Evolutionary conservation across 2,329 filamentous ascomycete species (phyloP), one percentile per base, ranked within the genome.

Genomic region (Chalaropsis ovoidea): DNA sequence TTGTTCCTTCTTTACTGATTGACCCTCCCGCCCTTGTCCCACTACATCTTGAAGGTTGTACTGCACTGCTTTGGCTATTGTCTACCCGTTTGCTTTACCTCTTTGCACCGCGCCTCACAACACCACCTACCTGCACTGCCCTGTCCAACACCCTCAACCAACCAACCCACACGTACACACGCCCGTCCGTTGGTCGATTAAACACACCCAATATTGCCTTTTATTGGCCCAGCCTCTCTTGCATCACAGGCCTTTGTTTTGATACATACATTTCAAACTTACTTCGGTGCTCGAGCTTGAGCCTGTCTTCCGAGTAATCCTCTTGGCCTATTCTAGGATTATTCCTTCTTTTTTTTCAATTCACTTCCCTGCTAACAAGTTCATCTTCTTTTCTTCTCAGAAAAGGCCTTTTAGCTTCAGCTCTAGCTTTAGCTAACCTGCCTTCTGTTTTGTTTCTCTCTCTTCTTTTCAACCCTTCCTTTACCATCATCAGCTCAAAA

Each of bases 401-500:
- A 56, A 58, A 35, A 7, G 54, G 17, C 54, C 2, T 39, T 39
- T 58, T 58, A 35, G 54, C 54, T 58, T 58, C 31, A 35, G 54
- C 54, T 58, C 24, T 39, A 39, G 54, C 54, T 58, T 10, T 58
- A 58, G 54, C 54, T 58, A 35, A 19, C 24, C n/a, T 22, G 54
- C 43, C n/a, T 19, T 47, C 15, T 47, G 43, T 19, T 47, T 56
- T 56, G 52, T 56, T 35, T 56, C 52, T 31, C 42, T 7, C 43
- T 6, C 3, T 19, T 6, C 3, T 19, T 17, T 47, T 39, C 8
- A 39, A 39, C 4, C 35, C 4, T 39, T 6, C 35, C 4, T 5
- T 2, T 19, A n/a, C 43, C 43, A 47, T 47, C 43, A 47, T n/a
- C 43, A 47, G 3, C 3, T 70, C 75, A 76, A 61, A 68, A 80